A percentile compares a stretch with the other conserved stretches of the same genome.
These are phyloP conservation scores for Pseudogymnoascus sp. DNA, from an alignment of 2,329 filamentous ascomycete genomes.

Conservation along the genomic window DNA sequence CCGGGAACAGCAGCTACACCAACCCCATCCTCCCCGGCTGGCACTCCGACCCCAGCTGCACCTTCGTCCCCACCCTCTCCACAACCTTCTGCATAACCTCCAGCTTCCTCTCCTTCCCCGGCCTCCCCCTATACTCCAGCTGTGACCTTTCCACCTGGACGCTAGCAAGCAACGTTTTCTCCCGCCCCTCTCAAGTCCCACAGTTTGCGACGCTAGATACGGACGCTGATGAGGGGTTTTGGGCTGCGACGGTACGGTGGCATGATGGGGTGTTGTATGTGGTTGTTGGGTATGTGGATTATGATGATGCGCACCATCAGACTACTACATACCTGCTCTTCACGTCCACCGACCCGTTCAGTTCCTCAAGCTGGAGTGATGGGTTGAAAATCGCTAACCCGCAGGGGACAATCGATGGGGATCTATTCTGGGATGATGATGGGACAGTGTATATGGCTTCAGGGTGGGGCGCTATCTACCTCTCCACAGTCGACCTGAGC, in stretches of 20 bases:
- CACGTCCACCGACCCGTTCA: constrained; percentile 17
- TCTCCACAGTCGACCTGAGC: constrained; percentile 32
- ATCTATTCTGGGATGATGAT: constrained; percentile 17
- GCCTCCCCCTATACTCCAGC: constrained; percentile 34
- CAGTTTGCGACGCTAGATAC: constrained; percentile 27
- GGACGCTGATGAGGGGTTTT: constrained; percentile 33
- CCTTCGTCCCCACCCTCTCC: constrained; percentile 29
- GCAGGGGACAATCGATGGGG: too few relatives aligned
- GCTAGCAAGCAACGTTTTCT: constrained; percentile 27
- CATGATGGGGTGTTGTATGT: constrained; percentile 34
- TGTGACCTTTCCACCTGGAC: constrained; percentile 32
- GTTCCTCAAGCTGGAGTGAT: too few relatives aligned
- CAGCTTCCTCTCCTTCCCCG: constrained; percentile 35
- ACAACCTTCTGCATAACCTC: constrained; percentile 36
- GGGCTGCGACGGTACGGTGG: constrained; percentile 34
- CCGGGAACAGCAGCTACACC: neutral
- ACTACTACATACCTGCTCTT: constrained; percentile 37
- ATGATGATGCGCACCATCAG: constrained; percentile 21
- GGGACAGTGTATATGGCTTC: constrained; percentile 35
- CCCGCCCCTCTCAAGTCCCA: constrained; percentile 32
- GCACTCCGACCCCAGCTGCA: constrained; percentile 36
- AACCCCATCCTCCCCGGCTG: constrained; percentile 40
- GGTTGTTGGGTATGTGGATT: constrained; percentile 27
- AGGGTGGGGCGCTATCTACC: constrained; percentile 33
- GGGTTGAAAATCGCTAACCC: too few relatives aligned